phyloP scores from a whole-genome alignment of 2,329 filamentous ascomycete genomes.

The Pseudogymnoascus sp. region DNA sequence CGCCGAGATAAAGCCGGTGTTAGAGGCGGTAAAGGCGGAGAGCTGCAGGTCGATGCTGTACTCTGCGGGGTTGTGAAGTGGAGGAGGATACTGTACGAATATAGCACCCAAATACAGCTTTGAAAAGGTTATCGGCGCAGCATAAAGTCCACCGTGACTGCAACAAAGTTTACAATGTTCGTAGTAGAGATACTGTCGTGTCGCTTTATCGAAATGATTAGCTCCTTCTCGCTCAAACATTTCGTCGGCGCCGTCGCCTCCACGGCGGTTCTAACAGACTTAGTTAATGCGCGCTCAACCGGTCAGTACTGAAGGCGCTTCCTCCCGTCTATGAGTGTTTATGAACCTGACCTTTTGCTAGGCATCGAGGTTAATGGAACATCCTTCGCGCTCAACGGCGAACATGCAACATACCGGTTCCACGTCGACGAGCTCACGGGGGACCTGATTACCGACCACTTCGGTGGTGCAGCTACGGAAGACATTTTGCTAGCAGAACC shows the following conservation, averaged over 20 bases:
- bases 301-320: neutral
- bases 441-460: constrained; percentile 56
- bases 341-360: constrained; percentile 23
- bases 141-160: neutral
- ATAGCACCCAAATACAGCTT: neutral
- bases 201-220: neutral
- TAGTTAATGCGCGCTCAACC: neutral
- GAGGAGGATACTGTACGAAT: neutral
- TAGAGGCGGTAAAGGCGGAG: neutral
- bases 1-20: neutral
- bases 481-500: constrained; percentile 27
- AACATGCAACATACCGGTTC: constrained; percentile 55
- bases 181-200: neutral
- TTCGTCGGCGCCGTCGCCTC: neutral
- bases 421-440: constrained; percentile 51
- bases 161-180: neutral
- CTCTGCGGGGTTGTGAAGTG: neutral
- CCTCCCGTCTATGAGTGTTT: neutral
- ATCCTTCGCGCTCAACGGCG: constrained; percentile 51
- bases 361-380: constrained; percentile 49
- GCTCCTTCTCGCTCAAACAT: neutral
- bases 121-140: neutral
- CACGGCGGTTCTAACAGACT: neutral
- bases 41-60: neutral
- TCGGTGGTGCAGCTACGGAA: constrained; percentile 50